Evolutionary conservation across 352 stramenopile species (phyloP), one percentile per base, ranked within the genome.

Genomic region (Globisporangium spiculum): DNA sequence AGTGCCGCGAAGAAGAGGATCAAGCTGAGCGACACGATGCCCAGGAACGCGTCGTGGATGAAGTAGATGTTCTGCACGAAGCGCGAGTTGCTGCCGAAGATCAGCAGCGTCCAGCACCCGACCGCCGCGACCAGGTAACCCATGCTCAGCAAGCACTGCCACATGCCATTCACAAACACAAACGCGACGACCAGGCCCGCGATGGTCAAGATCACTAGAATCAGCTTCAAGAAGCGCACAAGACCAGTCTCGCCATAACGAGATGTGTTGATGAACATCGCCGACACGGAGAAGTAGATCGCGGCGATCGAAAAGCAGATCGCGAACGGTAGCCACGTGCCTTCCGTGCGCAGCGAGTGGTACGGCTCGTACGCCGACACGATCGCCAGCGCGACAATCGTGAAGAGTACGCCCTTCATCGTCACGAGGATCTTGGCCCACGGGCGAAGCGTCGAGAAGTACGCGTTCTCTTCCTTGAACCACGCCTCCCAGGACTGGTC

Each of bases 401-500:
- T 71, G 71, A 96, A 98, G 8, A 99, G 70, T 32, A 86, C 76
- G 27, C 90, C 84, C 73, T 98, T 98, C 26, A 97, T 68, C 14
- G 97, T 78, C 66, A 97, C 90, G 63, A 94, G 92, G 36, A 91
- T 66, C 81, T 99, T 99, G 32, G 95, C 95, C 67, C 82, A 86
- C 24, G 91, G 80, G 10, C 83, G 84, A 61, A 99, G 84, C 14
- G 85, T 94, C 46, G 85, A 91, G 65, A 97, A 98, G 73, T 97
- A 98, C 30, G 87, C 83, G 59, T 97, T 98, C 73, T 98, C 96
- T 65, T 99, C 96, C 69, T 92, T 97, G 74, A 94, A 98, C 94
- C 97, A 98, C 66, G 97, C 94, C 44, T 96, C 91, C 97, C 97
- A 99, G 56, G 92, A 98, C 70, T 98, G 96, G 54, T 93, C 76